Base-by-base conservation (phyloP, 108 stramenopile species). In the Skeletonema costatum region DNA sequence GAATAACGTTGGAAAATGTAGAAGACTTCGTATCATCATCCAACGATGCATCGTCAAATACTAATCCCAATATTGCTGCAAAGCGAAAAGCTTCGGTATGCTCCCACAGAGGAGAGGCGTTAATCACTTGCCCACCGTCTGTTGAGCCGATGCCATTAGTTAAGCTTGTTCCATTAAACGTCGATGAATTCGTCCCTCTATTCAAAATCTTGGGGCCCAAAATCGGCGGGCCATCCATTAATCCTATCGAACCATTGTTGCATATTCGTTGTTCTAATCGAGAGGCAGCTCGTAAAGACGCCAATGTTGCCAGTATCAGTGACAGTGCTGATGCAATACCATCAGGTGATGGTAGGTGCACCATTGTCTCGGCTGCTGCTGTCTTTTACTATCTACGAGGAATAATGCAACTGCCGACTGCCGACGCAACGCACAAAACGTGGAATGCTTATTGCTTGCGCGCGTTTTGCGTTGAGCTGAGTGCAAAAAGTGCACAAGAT, bases 191-290 rank as follows among this genome's bases (percentile, higher is more conserved):
- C 3, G 3, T 21, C 33, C 8, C 39, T 61, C 7, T 8, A 36
- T n/a, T 12, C 53, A 44, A 29, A 25, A 67, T 17, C 19, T 19
- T 19, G 2, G 85, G 79, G 31, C 85, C 76, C 11, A 85, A 61
- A 44, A 92, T 92, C 25, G 75, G 73, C 14, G 92, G 92, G 19
- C 92, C 92, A 21, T 93, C 87, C 85, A 93, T 87, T 29, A 93
- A 60, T 13, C 92, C 92, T 53, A 93, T 89, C 17, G 74, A 64
- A 6, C 86, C 86, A 61, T 87, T 71, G 9, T 79, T 68, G 35
- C 32, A 41, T n/a, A 89, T 64, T 58, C 88, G 88, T 10, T 68
- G 38, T 4, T 70, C 84, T 9, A 83, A 44, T 11, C 90, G 71
- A 13, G 92, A 93, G 5, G 86, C 90, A 42, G 92, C 92, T 29